Evolutionary conservation across 2,329 filamentous ascomycete species (phyloP).

Genomic region (Venturia effusa): DNA sequence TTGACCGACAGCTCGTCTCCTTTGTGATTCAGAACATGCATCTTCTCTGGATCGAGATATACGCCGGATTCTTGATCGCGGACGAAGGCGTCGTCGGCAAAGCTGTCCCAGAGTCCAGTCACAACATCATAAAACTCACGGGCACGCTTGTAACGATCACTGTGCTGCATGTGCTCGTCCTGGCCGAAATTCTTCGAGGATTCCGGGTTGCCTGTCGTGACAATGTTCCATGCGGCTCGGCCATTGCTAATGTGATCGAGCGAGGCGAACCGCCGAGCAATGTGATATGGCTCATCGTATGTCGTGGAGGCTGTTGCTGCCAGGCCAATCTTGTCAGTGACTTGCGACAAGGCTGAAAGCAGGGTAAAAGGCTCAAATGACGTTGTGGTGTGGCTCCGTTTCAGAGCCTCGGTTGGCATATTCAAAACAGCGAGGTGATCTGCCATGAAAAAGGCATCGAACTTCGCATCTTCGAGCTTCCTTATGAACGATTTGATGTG

Average conservation of each 20-base stretch:
- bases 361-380: constrained; percentile 47
- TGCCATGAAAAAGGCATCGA: constrained; percentile 48
- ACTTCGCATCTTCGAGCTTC: constrained; percentile 43
- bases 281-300: constrained; percentile 44
- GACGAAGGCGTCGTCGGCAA: constrained; percentile 45
- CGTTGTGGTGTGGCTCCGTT: constrained; percentile 46
- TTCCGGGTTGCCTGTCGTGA: constrained; percentile 43
- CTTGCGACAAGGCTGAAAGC: constrained; percentile 37
- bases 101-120: constrained; percentile 43
- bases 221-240: constrained; percentile 44
- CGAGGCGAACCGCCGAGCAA: constrained; percentile 43
- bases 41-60: constrained; percentile 40
- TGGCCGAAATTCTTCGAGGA: constrained; percentile 41
- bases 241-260: constrained; percentile 42
- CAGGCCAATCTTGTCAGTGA: constrained; percentile 41
- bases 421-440: constrained; percentile 45
- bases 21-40: constrained; percentile 42
- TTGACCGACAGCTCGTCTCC: constrained; percentile 36
- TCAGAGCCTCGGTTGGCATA: constrained; percentile 46
- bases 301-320: constrained; percentile 45
- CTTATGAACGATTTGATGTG: constrained; percentile 44
- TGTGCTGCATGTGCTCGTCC: constrained; percentile 40
- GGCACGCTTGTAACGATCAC: constrained; percentile 40
- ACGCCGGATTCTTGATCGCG: constrained; percentile 37
- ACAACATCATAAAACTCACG: constrained; percentile 44